phyloP scores from a whole-genome alignment of 495 filamentous ascomycete species.

The Astrocystis sublimbata region DNA sequence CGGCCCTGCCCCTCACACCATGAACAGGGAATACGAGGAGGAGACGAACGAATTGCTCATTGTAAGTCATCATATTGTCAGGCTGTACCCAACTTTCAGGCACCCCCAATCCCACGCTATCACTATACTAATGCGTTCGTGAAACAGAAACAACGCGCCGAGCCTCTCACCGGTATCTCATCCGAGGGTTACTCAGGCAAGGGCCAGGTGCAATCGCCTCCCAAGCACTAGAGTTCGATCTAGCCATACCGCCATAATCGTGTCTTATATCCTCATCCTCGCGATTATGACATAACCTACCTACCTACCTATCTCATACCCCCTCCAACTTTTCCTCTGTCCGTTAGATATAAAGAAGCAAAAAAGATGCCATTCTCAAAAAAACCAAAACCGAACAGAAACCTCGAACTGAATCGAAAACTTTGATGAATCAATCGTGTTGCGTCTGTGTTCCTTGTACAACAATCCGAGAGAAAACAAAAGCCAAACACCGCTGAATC shows the following conservation, averaged over 20 bases:
- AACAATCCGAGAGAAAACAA: too few relatives aligned
- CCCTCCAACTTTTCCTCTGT: slow-evolving; percentile 46
- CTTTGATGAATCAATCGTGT: too few relatives aligned
- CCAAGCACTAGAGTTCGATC: slow-evolving; percentile 35
- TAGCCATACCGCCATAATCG: slow-evolving; percentile 3
- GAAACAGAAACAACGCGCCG: slow-evolving; percentile 74
- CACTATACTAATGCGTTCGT: slow-evolving; percentile 24
- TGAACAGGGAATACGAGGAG: slow-evolving; percentile 96
- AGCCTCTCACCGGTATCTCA: slow-evolving; percentile 86
- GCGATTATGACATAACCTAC: slow-evolving; percentile 12
- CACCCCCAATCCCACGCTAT: not conserved
- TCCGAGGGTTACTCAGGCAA: slow-evolving; percentile 77
- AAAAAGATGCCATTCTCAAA: slow-evolving; percentile 13
- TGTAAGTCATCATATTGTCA: slow-evolving; percentile 48
- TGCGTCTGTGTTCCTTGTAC: slow-evolving; percentile 22
- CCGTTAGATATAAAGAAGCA: slow-evolving; percentile 32
- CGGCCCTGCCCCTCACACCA: slow-evolving; percentile 72
- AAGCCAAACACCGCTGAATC: slow-evolving; percentile 20
- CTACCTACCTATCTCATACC: slow-evolving; percentile 11
- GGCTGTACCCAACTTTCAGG: not conserved
- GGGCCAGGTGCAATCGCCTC: slow-evolving; percentile 76
- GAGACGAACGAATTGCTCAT: slow-evolving; percentile 86
- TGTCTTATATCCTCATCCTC: not conserved
- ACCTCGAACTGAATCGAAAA: slow-evolving; percentile 27
- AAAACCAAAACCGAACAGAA: slow-evolving; percentile 19